phyloP scores from a whole-genome alignment of 2,329 filamentous ascomycete species.

The Xylariales sp. region DNA sequence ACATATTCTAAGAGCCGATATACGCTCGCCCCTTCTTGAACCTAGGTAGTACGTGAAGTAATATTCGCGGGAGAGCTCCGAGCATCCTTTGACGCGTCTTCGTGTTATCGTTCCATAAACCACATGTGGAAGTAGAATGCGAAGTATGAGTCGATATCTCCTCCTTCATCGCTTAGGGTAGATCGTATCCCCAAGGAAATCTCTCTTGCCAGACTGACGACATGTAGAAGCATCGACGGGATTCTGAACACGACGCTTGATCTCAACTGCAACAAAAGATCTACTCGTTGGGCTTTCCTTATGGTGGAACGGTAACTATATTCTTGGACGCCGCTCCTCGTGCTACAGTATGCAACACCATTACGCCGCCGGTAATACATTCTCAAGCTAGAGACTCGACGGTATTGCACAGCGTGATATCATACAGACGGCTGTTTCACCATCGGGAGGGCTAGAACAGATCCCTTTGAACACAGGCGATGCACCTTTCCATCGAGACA shows the following conservation, averaged over 20 bases:
- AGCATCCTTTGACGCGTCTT: slow-evolving; percentile 32
- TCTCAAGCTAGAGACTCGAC: slow-evolving; percentile 5
- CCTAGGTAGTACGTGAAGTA: not conserved
- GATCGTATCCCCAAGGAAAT: not conserved
- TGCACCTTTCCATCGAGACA: slow-evolving; percentile 3
- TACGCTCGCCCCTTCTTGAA: not conserved
- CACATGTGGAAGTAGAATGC: slow-evolving; percentile 39
- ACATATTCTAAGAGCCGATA: not conserved
- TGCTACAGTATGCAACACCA: slow-evolving; percentile 16
- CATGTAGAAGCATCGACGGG: not conserved
- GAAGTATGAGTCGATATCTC: slow-evolving; percentile 23
- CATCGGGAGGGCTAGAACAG: slow-evolving; percentile 17
- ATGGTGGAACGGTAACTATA: slow-evolving; percentile 15
- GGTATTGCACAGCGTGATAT: slow-evolving; percentile 9
- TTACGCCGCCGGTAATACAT: slow-evolving; percentile 21
- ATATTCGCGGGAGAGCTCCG: not conserved
- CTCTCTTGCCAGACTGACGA: not conserved
- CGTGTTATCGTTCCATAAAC: slow-evolving; percentile 35
- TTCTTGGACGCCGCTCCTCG: not conserved
- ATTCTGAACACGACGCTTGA: not conserved
- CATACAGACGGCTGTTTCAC: slow-evolving; percentile 16
- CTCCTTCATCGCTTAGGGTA: not conserved
- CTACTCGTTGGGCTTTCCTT: not conserved
- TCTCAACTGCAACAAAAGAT: not conserved
- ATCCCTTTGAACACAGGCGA: slow-evolving; percentile 20